A percentile compares a stretch with the other conserved stretches of the same genome.
These are phyloP conservation scores for Pseudogymnoascus sp. DNA, from an alignment of 2,329 filamentous ascomycete species.

Conservation along the genomic window DNA sequence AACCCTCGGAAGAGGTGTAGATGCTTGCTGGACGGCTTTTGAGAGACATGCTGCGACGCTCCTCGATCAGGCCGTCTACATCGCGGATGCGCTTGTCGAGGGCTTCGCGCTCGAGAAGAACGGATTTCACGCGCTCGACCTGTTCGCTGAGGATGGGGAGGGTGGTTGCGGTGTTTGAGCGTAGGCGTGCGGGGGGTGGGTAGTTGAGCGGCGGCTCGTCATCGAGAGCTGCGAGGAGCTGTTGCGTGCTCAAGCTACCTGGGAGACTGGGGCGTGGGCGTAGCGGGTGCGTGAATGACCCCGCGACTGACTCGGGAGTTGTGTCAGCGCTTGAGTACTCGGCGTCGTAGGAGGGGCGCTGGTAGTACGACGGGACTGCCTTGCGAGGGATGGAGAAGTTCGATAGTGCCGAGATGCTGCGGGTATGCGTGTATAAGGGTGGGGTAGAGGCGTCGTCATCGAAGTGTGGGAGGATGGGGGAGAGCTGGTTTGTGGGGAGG, in stretches of 20 bases:
- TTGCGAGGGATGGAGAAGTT: constrained; percentile 27
- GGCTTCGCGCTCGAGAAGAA: constrained; percentile 40
- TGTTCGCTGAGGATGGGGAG: constrained; percentile 22
- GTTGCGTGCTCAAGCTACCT: constrained; percentile 23
- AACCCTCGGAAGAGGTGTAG: constrained; percentile 26
- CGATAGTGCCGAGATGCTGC: constrained; percentile 27
- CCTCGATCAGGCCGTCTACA: constrained; percentile 51
- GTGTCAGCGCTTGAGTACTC: neutral
- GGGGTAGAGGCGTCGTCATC: constrained; percentile 15
- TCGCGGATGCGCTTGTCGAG: constrained; percentile 52
- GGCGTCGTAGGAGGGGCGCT: neutral
- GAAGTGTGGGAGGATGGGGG: constrained; percentile 51
- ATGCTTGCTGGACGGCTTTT: constrained; percentile 28
- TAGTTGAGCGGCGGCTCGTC: constrained; percentile 15
- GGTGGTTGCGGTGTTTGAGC: constrained; percentile 26
- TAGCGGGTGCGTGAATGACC: constrained; percentile 14
- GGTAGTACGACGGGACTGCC: constrained; percentile 22
- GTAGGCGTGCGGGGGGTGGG: constrained; percentile 25
- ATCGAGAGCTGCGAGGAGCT: constrained; percentile 24
- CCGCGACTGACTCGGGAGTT: constrained; percentile 4
- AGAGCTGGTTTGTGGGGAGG: constrained; percentile 41
- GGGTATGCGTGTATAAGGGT: constrained; percentile 23
- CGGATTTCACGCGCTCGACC: constrained; percentile 29
- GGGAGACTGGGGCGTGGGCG: constrained; percentile 18
- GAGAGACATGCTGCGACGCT: constrained; percentile 53